Evolutionary conservation across 2,329 filamentous ascomycete genomes (phyloP), one percentile per base, ranked within the genome.

Genomic region (Fusarium sp.): DNA sequence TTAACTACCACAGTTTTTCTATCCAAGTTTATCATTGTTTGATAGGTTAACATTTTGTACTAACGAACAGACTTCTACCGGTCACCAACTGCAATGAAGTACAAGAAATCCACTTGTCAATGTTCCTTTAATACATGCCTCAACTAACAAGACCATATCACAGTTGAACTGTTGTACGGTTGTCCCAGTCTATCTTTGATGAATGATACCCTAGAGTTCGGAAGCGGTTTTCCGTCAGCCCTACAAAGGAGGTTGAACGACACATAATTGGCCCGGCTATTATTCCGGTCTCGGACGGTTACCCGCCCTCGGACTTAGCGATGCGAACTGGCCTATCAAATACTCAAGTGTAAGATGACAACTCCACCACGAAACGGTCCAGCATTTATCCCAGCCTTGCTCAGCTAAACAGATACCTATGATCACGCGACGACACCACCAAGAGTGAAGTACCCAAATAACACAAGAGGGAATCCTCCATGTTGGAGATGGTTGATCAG

Each of bases 381-480:
- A 18, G 20, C 20, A 7, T 2, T 24, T 15, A 54, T 32, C 27
- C 40, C 18, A 10, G 52, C 25, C 8, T 1, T 16, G 8, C 13
- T 2, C 10, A 45, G 38, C 8, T 18, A 44, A 22, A 3, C 4
- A 12, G 30, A 20, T 54, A 22, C 38, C 5, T 22, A 4, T 7
- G 3, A 4, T 16, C 2, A 18, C 5, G 13, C 7, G 0, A 5
- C 3, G 0, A 3, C 2, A 0, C 6, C 12, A 4, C 12, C 3
- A 5, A 9, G 2, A 9, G 6, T 0, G 10, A n/a, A 6, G 46
- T 48, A 32, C 15, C 6, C 0, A 4, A 18, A 1, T 49, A 49
- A 6, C 27, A 18, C 5, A 34, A 2, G 2, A n/a, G 3, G 9
- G 18, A 5, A 13, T 27, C 44, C 44, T 8, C 8, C 4, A 20